Evolutionary conservation across 345 rosid species (phyloP), one percentile per base, ranked within the genome.

Genomic region (Populus euphratica): DNA sequence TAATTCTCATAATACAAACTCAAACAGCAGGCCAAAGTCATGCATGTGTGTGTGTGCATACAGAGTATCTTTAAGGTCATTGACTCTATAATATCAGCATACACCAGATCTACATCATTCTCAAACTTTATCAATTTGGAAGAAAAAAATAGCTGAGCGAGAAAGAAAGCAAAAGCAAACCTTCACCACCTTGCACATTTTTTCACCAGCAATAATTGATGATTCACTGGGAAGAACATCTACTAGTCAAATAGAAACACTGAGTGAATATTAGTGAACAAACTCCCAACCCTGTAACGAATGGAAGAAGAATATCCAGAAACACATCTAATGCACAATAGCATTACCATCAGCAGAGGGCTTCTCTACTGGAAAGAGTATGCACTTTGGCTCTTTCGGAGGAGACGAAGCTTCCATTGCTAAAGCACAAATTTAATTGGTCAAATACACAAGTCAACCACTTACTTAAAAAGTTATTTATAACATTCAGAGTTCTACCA

Each of bases 381-480:
- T 90, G 80, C 83, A 85, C 81, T 91, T 92, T 36, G 91, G 98
- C 75, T 94, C 99, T 80, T 90, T 94, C 66, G 71, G 81, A 36
- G 95, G 99, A 59, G 90, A 89, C 12, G 98, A 88, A 69, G 97
- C 94, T 88, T 96, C 99, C 67, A 96, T 89, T 64, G 88, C 99
- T 96, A 83, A 85, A 81, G 64, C 14, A 81, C 41, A 69, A 36
- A 25, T 69, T 41, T 41, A 10, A 56, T 72, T 72, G 23, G 62
- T 52, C 73, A 81, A 78, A 77, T 9, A 75, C 27, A 68, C 69
- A 21, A 85, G 74, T 50, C 8, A 81, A 75, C 17, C 52, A 54
- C 31, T 72, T 31, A 71, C 69, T 27, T 75, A 71, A 79, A 68
- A 66, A 44, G 52, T 61, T 68, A 66, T 54, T 72, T 75, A 72